Evolutionary conservation across 345 rosid species (phyloP), one percentile per base, ranked within the genome.

Genomic region (Heritiera fomes): DNA sequence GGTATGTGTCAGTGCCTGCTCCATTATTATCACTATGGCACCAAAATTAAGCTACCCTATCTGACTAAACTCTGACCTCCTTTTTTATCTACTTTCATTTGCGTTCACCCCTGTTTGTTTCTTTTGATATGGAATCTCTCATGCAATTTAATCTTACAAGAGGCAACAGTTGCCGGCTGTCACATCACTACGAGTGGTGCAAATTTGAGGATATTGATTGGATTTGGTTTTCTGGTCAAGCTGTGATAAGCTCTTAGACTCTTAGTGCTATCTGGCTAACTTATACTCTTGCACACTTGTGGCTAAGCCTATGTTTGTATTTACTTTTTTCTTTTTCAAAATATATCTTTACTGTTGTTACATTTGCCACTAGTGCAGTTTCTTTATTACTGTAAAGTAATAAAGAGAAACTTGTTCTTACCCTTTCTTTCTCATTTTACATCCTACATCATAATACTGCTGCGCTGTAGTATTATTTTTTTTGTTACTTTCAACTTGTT

Each of bases 291-390:
- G n/a, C 14, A 52, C 8, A 15, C 43, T 30, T 71, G 43, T 11
- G 75, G 61, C n/a, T 28, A 71, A 71, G 20, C 7, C 34, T 30
- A 50, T 71, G 43, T 50, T 49, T 71, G 43, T 30, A 71, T 30
- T 71, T 50, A 50, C 23, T 8, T 18, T 18, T 71, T 30, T 34
- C 6, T 5, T 62, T 13, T 12, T 5, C 32, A 58, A 62, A 2
- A 30, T 62, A 3, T 32, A 9, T 13, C n/a, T 63, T 15, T 30
- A 70, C 13, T 7, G 9, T 49, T 28, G 56, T 70, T 70, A 70
- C 30, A 69, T 6, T 30, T 47, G 41, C 55, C 14, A 7, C 28
- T 7, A 45, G 2, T 45, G 73, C 34, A 10, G n/a, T 23, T 70
- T 32, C 56, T 47, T 6, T 47, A 3, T 10, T 7, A 47, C 20